These are phyloP conservation scores for Collybia sordida DNA, from an alignment of 768 basidiomycete species.

Conservation along the genomic window DNA sequence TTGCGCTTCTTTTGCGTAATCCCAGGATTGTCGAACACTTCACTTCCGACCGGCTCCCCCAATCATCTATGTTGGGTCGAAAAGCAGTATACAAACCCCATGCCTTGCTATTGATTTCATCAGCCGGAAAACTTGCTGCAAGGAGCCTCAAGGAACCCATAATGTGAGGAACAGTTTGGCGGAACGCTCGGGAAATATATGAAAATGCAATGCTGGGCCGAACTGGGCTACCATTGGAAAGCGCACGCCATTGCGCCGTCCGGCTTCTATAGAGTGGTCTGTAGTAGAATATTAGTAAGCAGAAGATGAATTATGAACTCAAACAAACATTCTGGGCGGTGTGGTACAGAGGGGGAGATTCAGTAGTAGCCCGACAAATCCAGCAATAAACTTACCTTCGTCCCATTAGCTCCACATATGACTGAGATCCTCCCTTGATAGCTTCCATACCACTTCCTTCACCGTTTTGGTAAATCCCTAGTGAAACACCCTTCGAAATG, in stretches of 20 bases:
- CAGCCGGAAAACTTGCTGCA: slow-evolving; percentile 54
- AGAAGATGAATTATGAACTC: neutral
- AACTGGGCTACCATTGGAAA: slow-evolving; percentile 68
- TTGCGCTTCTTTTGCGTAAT: slow-evolving; percentile 39
- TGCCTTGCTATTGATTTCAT: slow-evolving; percentile 64
- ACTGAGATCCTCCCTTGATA: slow-evolving; percentile 60
- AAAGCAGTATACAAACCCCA: slow-evolving; percentile 86
- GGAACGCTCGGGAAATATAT: slow-evolving; percentile 79
- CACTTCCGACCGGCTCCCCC: slow-evolving; percentile 83
- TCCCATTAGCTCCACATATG: slow-evolving; percentile 86
- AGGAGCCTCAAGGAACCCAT: slow-evolving; percentile 76
- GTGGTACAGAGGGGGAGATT: slow-evolving; percentile 32
- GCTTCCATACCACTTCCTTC: slow-evolving; percentile 58
- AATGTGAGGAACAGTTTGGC: slow-evolving; percentile 75
- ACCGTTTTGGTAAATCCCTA: slow-evolving; percentile 70
- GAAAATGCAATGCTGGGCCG: slow-evolving; percentile 75
- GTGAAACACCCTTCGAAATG: slow-evolving; percentile 75
- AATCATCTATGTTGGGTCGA: slow-evolving; percentile 76
- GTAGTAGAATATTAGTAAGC: slow-evolving; percentile 1
- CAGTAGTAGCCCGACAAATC: neutral
- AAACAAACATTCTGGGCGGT: slow-evolving; percentile 13
- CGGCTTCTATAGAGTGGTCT: slow-evolving; percentile 82
- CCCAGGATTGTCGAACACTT: slow-evolving; percentile 67
- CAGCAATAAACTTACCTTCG: slow-evolving; percentile 44
- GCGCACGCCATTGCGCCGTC: slow-evolving; percentile 76